Evolutionary conservation across 2,329 filamentous ascomycete genomes (phyloP).

Genomic region (Aureobasidium uvarum): DNA sequence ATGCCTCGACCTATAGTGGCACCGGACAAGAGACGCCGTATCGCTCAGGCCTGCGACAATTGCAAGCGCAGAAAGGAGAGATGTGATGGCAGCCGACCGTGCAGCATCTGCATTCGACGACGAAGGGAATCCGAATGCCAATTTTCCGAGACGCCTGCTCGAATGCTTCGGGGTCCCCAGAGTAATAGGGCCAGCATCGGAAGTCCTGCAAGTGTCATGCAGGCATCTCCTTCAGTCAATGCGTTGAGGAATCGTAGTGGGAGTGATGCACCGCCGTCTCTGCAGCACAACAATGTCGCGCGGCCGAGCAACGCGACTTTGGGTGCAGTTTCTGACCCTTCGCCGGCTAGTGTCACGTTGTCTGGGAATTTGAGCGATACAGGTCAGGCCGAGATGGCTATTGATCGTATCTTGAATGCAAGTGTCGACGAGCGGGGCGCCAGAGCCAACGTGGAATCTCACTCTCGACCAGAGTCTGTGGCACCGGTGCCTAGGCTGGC

Average conservation of each 20-base stretch:
- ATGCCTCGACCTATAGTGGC: conserved; percentile 26
- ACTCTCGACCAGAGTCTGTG: conserved; percentile 33
- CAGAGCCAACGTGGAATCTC: background rate
- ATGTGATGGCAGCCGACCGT: conserved; percentile 53
- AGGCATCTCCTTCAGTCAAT: conserved; percentile 7
- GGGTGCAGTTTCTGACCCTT: background rate
- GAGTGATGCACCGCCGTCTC: background rate
- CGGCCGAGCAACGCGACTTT: background rate
- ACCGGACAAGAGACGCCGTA: conserved; percentile 28
- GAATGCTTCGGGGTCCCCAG: conserved; percentile 17
- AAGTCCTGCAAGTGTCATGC: conserved; percentile 1
- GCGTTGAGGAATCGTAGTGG: background rate
- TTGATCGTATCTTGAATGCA: conserved; percentile 32
- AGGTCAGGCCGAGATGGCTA: conserved; percentile 12
- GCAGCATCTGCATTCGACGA: conserved; percentile 49
- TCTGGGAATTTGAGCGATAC: conserved; percentile 34
- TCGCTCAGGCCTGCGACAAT: conserved; percentile 45
- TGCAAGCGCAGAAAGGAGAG: conserved; percentile 53
- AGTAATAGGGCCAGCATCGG: background rate
- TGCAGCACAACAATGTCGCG: conserved; percentile 18
- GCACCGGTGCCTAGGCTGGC: conserved; percentile 47
- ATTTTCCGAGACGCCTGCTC: conserved; percentile 35
- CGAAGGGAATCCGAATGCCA: conserved; percentile 43
- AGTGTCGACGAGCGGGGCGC: conserved; percentile 36
- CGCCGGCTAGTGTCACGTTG: conserved; percentile 29